A percentile compares a stretch with the other conserved stretches of the same genome.
phyloP scores from a whole-genome alignment of 2,329 filamentous ascomycete species.

The Hypoxylon sp. region DNA sequence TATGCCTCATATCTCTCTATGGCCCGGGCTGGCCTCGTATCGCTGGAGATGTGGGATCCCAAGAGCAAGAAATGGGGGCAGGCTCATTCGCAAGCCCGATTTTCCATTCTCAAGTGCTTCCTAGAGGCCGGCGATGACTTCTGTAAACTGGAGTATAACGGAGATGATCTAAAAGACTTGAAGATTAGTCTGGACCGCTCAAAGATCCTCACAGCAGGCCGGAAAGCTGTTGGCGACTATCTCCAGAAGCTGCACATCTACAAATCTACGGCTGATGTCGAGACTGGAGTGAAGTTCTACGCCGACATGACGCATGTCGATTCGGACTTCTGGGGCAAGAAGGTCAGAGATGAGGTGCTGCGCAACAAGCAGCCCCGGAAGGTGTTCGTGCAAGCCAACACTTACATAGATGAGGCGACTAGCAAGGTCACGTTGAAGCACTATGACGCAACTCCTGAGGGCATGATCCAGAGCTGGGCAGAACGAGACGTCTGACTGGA shows the following conservation, averaged over 20 bases:
- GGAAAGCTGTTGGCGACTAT: conserved; percentile 85
- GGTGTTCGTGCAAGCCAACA: conserved; percentile 96
- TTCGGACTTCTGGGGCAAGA: conserved; percentile 84
- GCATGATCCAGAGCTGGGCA: conserved; percentile 87
- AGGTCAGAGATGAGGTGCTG: conserved; percentile 82
- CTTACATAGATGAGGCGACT: conserved; percentile 75
- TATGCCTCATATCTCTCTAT: conserved; percentile 92
- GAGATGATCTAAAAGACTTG: conserved; percentile 83
- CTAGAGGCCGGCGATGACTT: conserved; percentile 89
- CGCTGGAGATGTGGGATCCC: conserved; percentile 95
- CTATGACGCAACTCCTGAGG: conserved; percentile 85
- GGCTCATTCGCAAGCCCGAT: conserved; percentile 91
- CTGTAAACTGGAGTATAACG: conserved; percentile 81
- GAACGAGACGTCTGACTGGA: conserved; percentile 67
- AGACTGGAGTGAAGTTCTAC: conserved; percentile 84
- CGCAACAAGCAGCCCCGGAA: conserved; percentile 86
- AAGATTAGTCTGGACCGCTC: conserved; percentile 86
- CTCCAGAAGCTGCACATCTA: conserved; percentile 93
- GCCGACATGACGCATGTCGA: conserved; percentile 86
- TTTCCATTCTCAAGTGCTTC: conserved; percentile 87
- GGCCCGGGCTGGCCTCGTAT: conserved; percentile 90
- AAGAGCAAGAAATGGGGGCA: conserved; percentile 94
- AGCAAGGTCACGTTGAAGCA: conserved; percentile 84
- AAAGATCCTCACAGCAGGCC: conserved; percentile 88
- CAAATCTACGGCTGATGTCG: conserved; percentile 89